phyloP scores from a whole-genome alignment of 2,329 filamentous ascomycete genomes.

The Colletotrichum chrysophilum region DNA sequence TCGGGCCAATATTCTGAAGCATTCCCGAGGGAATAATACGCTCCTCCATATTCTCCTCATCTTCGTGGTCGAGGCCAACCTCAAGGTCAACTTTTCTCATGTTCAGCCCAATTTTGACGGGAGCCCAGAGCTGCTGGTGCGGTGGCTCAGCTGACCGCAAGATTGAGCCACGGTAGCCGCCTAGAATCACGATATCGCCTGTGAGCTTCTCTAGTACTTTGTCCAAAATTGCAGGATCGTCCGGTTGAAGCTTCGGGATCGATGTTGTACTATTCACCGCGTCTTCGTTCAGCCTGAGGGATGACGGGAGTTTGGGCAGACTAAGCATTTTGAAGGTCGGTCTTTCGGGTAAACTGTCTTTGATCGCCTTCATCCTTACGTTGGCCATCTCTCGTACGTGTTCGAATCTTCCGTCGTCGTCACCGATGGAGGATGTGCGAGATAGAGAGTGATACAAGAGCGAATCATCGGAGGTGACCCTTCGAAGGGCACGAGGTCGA shows the following conservation, averaged over 20 bases:
- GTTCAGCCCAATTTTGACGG: constrained; percentile 90
- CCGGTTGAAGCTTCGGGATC: constrained; percentile 16
- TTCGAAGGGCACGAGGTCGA: constrained; percentile 46
- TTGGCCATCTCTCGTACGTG: constrained; percentile 87
- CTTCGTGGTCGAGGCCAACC: constrained; percentile 80
- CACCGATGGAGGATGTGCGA: constrained; percentile 80
- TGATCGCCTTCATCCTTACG: constrained; percentile 86
- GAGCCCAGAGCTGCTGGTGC: constrained; percentile 91
- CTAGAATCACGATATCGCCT: constrained; percentile 87
- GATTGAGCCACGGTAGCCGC: constrained; percentile 91
- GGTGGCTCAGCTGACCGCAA: constrained; percentile 82
- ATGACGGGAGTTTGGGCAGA: constrained; percentile 57
- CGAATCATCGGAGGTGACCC: constrained; percentile 79
- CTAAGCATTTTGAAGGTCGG: constrained; percentile 77
- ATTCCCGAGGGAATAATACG: constrained; percentile 87
- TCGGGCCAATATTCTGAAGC: constrained; percentile 88
- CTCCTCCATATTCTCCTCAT: constrained; percentile 83
- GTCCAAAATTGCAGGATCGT: constrained; percentile 47
- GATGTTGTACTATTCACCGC: constrained; percentile 27
- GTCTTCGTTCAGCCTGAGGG: constrained; percentile 28
- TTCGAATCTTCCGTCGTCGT: constrained; percentile 76
- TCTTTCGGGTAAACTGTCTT: constrained; percentile 81
- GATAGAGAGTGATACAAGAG: constrained; percentile 79
- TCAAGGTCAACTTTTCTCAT: constrained; percentile 91
- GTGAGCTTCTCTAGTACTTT: constrained; percentile 69